A percentile compares a stretch with the other conserved stretches of the same genome.
Conservation (phyloP, 768 basidiomycete species). For the Mrakia hoshinonis region DNA sequence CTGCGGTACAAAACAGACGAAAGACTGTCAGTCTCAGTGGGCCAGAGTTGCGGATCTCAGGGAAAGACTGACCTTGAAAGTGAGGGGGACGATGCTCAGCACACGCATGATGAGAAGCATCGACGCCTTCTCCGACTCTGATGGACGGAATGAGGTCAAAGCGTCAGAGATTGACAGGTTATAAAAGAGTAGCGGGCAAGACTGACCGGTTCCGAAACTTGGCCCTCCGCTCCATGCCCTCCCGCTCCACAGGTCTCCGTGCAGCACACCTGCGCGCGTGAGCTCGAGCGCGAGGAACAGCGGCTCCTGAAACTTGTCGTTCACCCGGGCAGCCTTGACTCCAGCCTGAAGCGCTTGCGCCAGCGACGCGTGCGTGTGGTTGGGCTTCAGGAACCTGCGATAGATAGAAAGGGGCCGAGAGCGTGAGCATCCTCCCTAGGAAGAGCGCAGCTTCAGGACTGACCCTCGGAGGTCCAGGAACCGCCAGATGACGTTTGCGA, state of each 20-base stretch:
- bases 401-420: constrained; percentile 18
- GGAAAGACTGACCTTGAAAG: constrained; percentile 78
- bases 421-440: no score
- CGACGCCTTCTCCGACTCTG: constrained; percentile 87
- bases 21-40: not conserved
- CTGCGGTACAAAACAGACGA: constrained; percentile 47
- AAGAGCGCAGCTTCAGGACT: constrained; percentile 37
- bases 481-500: constrained; percentile 96
- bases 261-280: constrained; percentile 91
- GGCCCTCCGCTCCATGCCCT: constrained; percentile 88
- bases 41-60: not conserved
- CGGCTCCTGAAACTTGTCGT: constrained; percentile 98
- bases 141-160: constrained; percentile 29
- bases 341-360: constrained; percentile 86
- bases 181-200: constrained; percentile 14
- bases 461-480: constrained; percentile 94
- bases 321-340: constrained; percentile 65
- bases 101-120: constrained; percentile 96
- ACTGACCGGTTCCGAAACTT: constrained; percentile 79
- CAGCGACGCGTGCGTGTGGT: constrained; percentile 78
- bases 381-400: constrained; percentile 75
- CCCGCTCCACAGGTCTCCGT: constrained; percentile 81
- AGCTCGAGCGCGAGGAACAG: constrained; percentile 91
- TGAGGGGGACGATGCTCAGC: constrained; percentile 85
- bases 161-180: constrained; percentile 29